Evolutionary conservation across 257 asterid genomes (phyloP).

Genomic region (Scutellaria barbata): DNA sequence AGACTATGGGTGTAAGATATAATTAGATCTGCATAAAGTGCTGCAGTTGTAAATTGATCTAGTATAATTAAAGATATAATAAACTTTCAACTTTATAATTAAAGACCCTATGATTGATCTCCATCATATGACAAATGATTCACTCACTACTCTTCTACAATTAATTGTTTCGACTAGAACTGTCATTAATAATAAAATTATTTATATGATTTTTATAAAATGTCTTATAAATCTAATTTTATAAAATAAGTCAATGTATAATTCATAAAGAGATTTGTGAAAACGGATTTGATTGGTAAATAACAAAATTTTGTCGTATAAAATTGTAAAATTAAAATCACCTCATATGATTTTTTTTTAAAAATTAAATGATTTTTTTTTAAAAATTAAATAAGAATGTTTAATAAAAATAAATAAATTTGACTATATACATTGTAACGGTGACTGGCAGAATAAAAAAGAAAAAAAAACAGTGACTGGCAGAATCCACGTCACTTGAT

Average conservation of each 20-base stretch:
- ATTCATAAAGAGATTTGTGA: too few relatives aligned
- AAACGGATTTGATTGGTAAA: too few relatives aligned
- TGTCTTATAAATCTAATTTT: neutral
- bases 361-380: too few relatives aligned
- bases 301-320: too few relatives aligned
- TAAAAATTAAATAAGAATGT: too few relatives aligned
- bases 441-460: slow-evolving; percentile 22
- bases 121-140: slow-evolving; percentile 39
- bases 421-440: slow-evolving; percentile 17
- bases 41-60: slow-evolving; percentile 26
- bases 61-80: neutral
- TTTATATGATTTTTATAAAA: neutral
- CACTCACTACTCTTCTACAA: slow-evolving; percentile 30
- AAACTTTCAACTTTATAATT: slow-evolving; percentile 29
- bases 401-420: neutral
- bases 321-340: neutral
- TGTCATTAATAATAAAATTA: slow-evolving; percentile 7
- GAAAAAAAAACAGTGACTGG: neutral
- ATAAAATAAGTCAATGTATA: too few relatives aligned
- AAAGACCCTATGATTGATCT: slow-evolving; percentile 45
- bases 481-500: slow-evolving; percentile 35
- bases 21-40: slow-evolving; percentile 41
- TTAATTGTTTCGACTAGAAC: neutral
- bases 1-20: slow-evolving; percentile 18
- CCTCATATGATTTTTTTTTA: neutral